Base-by-base conservation (phyloP, 2,329 filamentous ascomycete genomes). In the Ophiostoma perfectum region DNA sequence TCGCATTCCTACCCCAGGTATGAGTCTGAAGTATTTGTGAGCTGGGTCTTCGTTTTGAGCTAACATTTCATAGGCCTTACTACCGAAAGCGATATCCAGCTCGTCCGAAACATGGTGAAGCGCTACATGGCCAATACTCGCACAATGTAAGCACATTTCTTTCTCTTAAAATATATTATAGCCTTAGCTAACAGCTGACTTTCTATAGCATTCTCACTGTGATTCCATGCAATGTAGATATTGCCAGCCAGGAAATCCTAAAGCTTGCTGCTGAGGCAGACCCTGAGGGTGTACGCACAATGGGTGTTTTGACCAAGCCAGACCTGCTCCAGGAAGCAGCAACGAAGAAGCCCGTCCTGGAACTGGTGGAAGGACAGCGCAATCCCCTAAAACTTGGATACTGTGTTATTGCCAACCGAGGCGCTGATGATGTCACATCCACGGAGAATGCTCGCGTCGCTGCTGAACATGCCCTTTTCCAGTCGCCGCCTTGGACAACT, bases 221-320 rank as follows among this genome's bases (percentile, higher is more conserved):
- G 0, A 72, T 81, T 11, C 74, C 77, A 0, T 76, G 75, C 71
- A 78, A 78, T 47, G 74, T 77, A 3, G 79, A 81, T 55, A 74
- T 76, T 7, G 78, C 78, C 0, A 81, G 77, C 0, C 77, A 81
- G 64, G 76, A 77, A 39, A 77, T 81, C 12, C 69, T 81, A 5
- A 75, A 76, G 58, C 71, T 80, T 2, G 79, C 79, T 1, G 77
- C 75, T 16, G 69, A 75, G 11, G 76, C 74, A 2, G 83, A 84
- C 12, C 77, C 78, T 0, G 67, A 76, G 0, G 81, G 82, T 0
- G 70, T 74, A 4, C 71, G 82, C 0, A 84, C 82, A 0, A 73
- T 84, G 7, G 81, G 80, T 0, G 79, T 84, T 0, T 77, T 89
- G 0, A 89, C 86, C 0, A 89, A 89, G 71, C 83, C 85, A 0